Percentiles rank a stretch among this genome's conserved stretches.
These are phyloP conservation scores for Phialophora verrucosa DNA, from an alignment of 2,329 filamentous ascomycete species.

Conservation along the genomic window DNA sequence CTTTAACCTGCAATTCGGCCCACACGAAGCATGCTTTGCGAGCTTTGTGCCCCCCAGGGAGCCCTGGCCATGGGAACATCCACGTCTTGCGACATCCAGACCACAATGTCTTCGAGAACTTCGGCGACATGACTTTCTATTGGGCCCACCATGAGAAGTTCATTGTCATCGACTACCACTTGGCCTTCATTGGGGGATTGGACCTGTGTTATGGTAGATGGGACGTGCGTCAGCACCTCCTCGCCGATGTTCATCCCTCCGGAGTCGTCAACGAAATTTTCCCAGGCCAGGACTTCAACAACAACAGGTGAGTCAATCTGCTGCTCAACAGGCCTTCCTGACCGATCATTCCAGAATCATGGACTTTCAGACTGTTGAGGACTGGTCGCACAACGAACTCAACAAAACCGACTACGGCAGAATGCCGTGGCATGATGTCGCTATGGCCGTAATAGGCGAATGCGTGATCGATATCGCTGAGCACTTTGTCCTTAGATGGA, in stretches of 20 bases:
- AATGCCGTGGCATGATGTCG: conserved; percentile 98
- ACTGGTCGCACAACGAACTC: conserved; percentile 93
- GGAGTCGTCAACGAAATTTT: conserved; percentile 83
- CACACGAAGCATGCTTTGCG: conserved; percentile 90
- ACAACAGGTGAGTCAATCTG: conserved; percentile 64
- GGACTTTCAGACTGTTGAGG: conserved; percentile 88
- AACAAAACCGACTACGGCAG: conserved; percentile 89
- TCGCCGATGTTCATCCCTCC: conserved; percentile 86
- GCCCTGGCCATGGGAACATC: conserved; percentile 86
- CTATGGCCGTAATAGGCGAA: conserved; percentile 88
- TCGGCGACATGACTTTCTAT: conserved; percentile 94
- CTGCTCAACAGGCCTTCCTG: neutral
- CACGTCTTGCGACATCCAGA: conserved; percentile 88
- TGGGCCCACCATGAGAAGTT: conserved; percentile 99
- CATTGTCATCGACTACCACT: conserved; percentile 86
- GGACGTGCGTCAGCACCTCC: conserved; percentile 83
- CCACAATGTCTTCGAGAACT: conserved; percentile 92
- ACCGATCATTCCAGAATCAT: conserved; percentile 65
- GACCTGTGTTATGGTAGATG: conserved; percentile 96
- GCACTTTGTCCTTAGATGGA: conserved; percentile 94
- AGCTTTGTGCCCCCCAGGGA: conserved; percentile 78
- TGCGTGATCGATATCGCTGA: conserved; percentile 93
- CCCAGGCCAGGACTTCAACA: conserved; percentile 97
- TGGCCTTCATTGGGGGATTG: conserved; percentile 91
- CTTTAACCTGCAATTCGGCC: conserved; percentile 86